Base-by-base conservation (phyloP, 495 filamentous ascomycete genomes). In the Aspergillus egyptiacus region DNA sequence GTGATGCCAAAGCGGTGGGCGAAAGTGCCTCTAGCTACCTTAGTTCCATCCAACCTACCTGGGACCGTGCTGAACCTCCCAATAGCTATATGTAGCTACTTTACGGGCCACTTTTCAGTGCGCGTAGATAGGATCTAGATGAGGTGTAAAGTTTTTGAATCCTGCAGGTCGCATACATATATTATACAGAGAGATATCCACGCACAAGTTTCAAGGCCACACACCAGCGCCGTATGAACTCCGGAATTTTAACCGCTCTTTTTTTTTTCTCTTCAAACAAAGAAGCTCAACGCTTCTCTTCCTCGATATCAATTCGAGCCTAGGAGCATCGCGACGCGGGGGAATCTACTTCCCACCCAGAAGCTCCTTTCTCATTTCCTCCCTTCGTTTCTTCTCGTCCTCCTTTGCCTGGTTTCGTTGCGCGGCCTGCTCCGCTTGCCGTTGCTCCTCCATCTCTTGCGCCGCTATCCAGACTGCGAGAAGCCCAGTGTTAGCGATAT, bases 391-490 rank as follows among this genome's bases (percentile, higher is more conserved):
- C 56, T 55, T 63, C 3, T 73, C 70, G 43, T 80, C 72, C 27
- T 77, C 76, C 54, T 71, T 71, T 20, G 71, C 72, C 57, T 73
- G 60, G 14, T 37, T 74, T 53, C 73, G 80, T 56, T 80, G 71
- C 41, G 72, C 76, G 59, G 65, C 57, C 1, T 57, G 35, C 15
- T 58, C 46, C 14, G 57, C 57, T 1, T 46, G 62, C 50, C 62
- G 76, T 53, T 71, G 69, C 20, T 81, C 78, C 56, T 76, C 70
- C 30, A 79, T 80, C 62, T 83, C 84, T 27, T 81, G 77, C 13
- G 86, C 83, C 2, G 84, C 87, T 50, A 73, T 63, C 86, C 86
- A 91, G 62, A 91, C 84, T 89, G 58, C 33, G 35, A 35, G 10
- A 35, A 46, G 11, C 33, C 37, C 45, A 60, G 59, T 49, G 51